These are phyloP conservation scores for Smallanthus sonchifolius DNA, from an alignment of 129 eudicot genomes.

Conservation along the genomic window DNA sequence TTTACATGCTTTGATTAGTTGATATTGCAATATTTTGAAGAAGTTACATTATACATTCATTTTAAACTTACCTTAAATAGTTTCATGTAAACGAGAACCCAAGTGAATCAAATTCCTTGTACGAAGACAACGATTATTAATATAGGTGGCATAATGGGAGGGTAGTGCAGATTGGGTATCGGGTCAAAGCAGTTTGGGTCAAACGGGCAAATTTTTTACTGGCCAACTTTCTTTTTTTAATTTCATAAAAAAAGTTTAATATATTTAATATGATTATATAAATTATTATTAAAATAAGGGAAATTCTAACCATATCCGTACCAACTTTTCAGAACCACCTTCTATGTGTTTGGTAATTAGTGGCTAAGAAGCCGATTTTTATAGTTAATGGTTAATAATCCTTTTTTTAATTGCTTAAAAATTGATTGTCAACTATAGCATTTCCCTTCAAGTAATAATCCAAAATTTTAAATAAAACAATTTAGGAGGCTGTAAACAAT, in stretches of 20 bases:
- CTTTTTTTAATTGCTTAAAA: not conserved
- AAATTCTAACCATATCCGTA: not conserved
- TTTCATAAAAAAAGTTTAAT: not conserved
- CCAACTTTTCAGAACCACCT: not conserved
- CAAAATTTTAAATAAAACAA: not conserved
- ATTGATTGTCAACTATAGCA: not conserved
- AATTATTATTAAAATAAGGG: not conserved
- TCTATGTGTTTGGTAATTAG: not conserved
- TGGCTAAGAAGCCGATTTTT: not conserved
- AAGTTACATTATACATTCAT: not conserved
- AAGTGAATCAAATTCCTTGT: too few relatives aligned
- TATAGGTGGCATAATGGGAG: slow-evolving; percentile 1
- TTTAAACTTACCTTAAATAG: not conserved
- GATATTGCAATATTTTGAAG: not conserved
- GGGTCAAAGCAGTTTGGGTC: not conserved
- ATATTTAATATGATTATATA: not conserved
- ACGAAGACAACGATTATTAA: not conserved
- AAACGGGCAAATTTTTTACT: not conserved
- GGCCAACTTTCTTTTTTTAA: not conserved
- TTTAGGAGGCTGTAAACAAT: not conserved
- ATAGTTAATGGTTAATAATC: not conserved
- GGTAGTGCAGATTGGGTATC: not conserved
- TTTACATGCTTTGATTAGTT: slow-evolving; percentile 13
- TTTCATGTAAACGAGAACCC: not conserved
- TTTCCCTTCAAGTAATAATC: not conserved